A percentile compares a stretch with the other conserved stretches of the same genome.
Conservation (phyloP, 148 eudicot species). For the Spergularia bocconei region DNA sequence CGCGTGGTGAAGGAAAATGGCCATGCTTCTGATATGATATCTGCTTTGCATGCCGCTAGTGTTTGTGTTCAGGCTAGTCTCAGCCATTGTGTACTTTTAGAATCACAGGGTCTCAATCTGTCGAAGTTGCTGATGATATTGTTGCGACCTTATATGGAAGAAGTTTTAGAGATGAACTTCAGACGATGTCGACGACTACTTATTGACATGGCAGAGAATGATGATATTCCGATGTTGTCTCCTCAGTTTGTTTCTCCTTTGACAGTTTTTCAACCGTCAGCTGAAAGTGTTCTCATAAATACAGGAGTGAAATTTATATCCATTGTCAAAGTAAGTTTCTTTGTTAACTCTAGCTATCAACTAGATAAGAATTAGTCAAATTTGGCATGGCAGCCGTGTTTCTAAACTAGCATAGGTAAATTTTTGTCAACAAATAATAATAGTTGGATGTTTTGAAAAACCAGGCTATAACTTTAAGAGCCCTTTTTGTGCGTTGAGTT, state of each 20-base stretch:
- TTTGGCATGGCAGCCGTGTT: background rate
- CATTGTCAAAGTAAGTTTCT: conserved; percentile 66
- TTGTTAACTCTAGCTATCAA: background rate
- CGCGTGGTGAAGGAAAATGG: conserved; percentile 86
- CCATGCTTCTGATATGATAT: conserved; percentile 66
- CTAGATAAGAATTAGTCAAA: background rate
- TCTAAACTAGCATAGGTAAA: background rate
- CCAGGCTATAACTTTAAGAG: background rate
- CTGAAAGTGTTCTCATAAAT: conserved; percentile 59
- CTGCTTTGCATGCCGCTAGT: conserved; percentile 81
- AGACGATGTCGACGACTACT: conserved; percentile 74
- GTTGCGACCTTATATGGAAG: conserved; percentile 79
- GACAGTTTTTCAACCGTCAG: conserved; percentile 63
- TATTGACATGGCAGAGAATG: conserved; percentile 52
- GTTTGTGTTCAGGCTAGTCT: conserved; percentile 85
- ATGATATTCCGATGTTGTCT: conserved; percentile 60
- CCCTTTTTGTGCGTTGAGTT: too few relatives aligned
- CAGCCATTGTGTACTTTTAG: conserved; percentile 66
- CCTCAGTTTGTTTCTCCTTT: conserved; percentile 83
- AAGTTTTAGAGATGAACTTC: conserved; percentile 87
- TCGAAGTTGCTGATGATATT: conserved; percentile 87
- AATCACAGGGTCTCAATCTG: conserved; percentile 73
- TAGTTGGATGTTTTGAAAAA: background rate
- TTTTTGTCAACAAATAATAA: background rate
- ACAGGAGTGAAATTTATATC: conserved; percentile 75